A percentile compares a stretch with the other conserved stretches of the same genome.
Conservation (phyloP, 2,329 filamentous ascomycete species). For the Fusarium falciforme region DNA sequence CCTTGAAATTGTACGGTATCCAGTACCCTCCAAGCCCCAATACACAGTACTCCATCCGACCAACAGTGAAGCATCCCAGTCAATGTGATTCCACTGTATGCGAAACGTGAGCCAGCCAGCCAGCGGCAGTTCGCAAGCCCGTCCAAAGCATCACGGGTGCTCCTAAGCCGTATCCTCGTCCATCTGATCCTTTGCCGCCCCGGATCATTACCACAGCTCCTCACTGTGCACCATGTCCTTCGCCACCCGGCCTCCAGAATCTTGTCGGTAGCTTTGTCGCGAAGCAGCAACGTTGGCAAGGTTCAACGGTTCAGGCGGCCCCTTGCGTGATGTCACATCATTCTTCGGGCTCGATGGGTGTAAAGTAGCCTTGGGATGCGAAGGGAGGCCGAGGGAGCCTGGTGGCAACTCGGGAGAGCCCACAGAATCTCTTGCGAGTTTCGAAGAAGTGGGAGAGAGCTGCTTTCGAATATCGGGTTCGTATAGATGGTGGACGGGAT, state of each 20-base stretch:
- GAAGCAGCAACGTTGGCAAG: constrained; percentile 16
- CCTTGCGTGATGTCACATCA: constrained; percentile 23
- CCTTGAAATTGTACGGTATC: neutral
- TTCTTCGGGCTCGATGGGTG: constrained; percentile 24
- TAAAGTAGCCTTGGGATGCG: constrained; percentile 41
- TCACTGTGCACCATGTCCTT: constrained; percentile 30
- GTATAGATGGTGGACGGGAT: constrained; percentile 47
- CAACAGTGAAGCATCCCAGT: neutral
- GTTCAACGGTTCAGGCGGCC: constrained; percentile 29
- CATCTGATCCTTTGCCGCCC: neutral
- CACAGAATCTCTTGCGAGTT: constrained; percentile 21
- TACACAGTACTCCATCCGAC: neutral
- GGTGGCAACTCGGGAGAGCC: constrained; percentile 37
- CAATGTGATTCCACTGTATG: neutral
- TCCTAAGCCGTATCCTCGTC: neutral
- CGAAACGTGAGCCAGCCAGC: constrained; percentile 19
- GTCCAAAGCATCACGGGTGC: neutral
- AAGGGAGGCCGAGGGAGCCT: constrained; percentile 46
- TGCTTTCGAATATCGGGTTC: constrained; percentile 50
- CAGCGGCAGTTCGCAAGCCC: constrained; percentile 20
- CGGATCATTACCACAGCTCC: constrained; percentile 20
- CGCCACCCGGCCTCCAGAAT: constrained; percentile 3
- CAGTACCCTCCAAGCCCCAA: neutral
- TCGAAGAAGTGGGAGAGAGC: constrained; percentile 42
- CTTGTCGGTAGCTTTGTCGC: constrained; percentile 14